Percentiles rank a stretch among this genome's conserved stretches.
Evolutionary conservation across 2,329 filamentous ascomycete genomes (phyloP).

Genomic region (Pseudogymnoascus sp.): DNA sequence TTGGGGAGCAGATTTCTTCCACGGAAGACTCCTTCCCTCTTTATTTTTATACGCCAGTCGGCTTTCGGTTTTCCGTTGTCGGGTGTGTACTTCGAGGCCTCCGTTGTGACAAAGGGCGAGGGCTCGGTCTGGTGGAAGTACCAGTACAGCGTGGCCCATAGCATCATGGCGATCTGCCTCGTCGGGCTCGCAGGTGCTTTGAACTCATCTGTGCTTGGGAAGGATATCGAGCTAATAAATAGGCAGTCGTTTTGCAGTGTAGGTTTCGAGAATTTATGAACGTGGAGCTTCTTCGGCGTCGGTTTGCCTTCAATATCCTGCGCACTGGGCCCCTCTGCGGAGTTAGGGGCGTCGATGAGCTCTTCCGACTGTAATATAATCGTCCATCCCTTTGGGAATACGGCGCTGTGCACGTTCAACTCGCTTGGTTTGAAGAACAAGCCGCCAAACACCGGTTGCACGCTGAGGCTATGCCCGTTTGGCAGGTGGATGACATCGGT

Average conservation of each 20-base stretch:
- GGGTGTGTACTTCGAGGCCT: slow-evolving; percentile 57
- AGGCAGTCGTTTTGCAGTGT: slow-evolving; percentile 72
- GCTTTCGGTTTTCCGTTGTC: slow-evolving; percentile 64
- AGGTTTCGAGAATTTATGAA: slow-evolving; percentile 62
- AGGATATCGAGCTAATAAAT: slow-evolving; percentile 87
- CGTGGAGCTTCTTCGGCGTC: slow-evolving; percentile 30
- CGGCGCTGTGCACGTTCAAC: slow-evolving; percentile 55
- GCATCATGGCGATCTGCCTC: slow-evolving; percentile 89
- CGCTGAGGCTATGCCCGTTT: slow-evolving; percentile 76
- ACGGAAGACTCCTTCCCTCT: slow-evolving; percentile 78
- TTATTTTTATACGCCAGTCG: slow-evolving; percentile 81
- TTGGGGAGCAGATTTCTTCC: slow-evolving; percentile 69
- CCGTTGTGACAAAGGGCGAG: slow-evolving; percentile 50
- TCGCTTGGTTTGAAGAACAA: slow-evolving; percentile 82
- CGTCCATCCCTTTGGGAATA: slow-evolving; percentile 83
- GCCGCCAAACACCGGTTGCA: slow-evolving; percentile 83
- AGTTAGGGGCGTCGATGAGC: slow-evolving; percentile 25
- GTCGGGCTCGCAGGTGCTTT: slow-evolving; percentile 73
- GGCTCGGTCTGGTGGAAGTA: slow-evolving; percentile 89
- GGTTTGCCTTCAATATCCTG: slow-evolving; percentile 5
- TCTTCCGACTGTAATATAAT: slow-evolving; percentile 69
- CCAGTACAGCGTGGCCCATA: slow-evolving; percentile 92
- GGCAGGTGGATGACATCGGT: slow-evolving; percentile 57
- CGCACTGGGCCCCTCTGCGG: slow-evolving; percentile 24
- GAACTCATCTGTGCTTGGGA: slow-evolving; percentile 70